Percentiles rank a stretch among this genome's conserved stretches.
Evolutionary conservation across 2,329 filamentous ascomycete genomes (phyloP).

Genomic region (Cladophialophora yegresii): DNA sequence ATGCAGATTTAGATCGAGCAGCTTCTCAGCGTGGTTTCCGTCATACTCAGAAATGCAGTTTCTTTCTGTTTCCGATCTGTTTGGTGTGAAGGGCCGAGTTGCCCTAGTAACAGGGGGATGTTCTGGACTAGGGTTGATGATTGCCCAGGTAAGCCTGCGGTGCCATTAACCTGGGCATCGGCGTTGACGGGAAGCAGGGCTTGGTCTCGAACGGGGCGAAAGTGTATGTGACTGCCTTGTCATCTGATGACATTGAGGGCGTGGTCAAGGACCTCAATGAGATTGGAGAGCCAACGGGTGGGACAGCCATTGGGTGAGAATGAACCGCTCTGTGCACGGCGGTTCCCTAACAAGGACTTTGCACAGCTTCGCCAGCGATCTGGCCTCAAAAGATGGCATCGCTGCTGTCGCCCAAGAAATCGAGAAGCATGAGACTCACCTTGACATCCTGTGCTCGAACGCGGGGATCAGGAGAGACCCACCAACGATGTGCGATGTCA

Average conservation of each 20-base stretch:
- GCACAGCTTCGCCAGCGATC: constrained; percentile 39
- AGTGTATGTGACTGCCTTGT: constrained; percentile 49
- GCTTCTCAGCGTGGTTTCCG: background rate
- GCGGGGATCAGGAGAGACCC: constrained; percentile 54
- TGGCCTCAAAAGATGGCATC: constrained; percentile 49
- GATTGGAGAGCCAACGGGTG: constrained; percentile 43
- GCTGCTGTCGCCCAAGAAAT: constrained; percentile 41
- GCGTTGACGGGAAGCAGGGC: constrained; percentile 37
- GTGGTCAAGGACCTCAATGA: constrained; percentile 46
- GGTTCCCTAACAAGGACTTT: constrained; percentile 5
- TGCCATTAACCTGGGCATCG: constrained; percentile 1
- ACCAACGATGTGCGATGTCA: constrained; percentile 47
- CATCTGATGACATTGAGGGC: constrained; percentile 47
- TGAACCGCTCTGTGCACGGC: background rate
- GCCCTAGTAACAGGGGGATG: constrained; percentile 51
- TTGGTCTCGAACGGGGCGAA: constrained; percentile 52
- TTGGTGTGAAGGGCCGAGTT: constrained; percentile 46
- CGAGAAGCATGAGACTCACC: constrained; percentile 42
- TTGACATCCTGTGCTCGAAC: constrained; percentile 55
- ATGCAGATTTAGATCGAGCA: constrained; percentile 1
- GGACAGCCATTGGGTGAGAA: constrained; percentile 45
- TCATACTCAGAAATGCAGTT: constrained; percentile 10
- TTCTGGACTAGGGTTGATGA: constrained; percentile 54
- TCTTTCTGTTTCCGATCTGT: constrained; percentile 35
- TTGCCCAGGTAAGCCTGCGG: constrained; percentile 43